phyloP scores from a whole-genome alignment of 1,284 basidiomycete genomes.

The Microstroma glucosiphilum region DNA sequence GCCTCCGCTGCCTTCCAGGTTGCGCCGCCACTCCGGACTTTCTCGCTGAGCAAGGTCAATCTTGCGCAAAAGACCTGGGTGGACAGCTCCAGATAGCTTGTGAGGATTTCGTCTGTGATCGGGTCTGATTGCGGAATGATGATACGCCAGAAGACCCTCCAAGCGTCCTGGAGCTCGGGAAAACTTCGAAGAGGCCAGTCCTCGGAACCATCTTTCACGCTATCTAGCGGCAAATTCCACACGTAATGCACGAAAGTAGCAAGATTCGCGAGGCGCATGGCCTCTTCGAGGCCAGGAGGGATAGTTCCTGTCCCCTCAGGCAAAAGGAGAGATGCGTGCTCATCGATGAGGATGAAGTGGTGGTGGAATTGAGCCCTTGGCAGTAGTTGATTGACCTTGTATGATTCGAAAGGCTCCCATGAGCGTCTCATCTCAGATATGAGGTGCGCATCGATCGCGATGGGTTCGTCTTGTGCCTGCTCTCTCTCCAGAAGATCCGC shows the following conservation, averaged over 20 bases:
- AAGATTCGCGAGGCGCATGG: slow-evolving; percentile 35
- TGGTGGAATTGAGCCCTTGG: slow-evolving; percentile 27
- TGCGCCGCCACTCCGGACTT: neutral
- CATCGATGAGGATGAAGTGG: slow-evolving; percentile 32
- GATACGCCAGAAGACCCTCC: slow-evolving; percentile 28
- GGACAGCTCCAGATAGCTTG: slow-evolving; percentile 33
- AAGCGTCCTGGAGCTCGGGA: slow-evolving; percentile 32
- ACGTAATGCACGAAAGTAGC: slow-evolving; percentile 40
- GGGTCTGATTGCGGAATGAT: slow-evolving; percentile 26
- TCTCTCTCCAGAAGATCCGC: neutral
- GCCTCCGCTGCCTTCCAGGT: neutral
- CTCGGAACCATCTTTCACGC: neutral
- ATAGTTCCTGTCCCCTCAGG: neutral
- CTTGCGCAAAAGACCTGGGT: slow-evolving; percentile 25
- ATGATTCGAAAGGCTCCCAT: slow-evolving; percentile 32
- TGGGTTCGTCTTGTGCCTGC: slow-evolving; percentile 3
- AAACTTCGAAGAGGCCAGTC: slow-evolving; percentile 19
- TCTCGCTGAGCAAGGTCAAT: neutral
- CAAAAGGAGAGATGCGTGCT: slow-evolving; percentile 18
- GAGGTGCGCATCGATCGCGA: slow-evolving; percentile 13
- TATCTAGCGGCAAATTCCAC: slow-evolving; percentile 7
- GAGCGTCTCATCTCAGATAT: slow-evolving; percentile 27
- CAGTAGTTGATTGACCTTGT: slow-evolving; percentile 34
- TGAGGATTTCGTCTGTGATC: slow-evolving; percentile 26
- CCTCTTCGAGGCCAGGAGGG: slow-evolving; percentile 21